Evolutionary conservation across 2,329 filamentous ascomycete genomes (phyloP).

Genomic region (Fusarium devonianum): DNA sequence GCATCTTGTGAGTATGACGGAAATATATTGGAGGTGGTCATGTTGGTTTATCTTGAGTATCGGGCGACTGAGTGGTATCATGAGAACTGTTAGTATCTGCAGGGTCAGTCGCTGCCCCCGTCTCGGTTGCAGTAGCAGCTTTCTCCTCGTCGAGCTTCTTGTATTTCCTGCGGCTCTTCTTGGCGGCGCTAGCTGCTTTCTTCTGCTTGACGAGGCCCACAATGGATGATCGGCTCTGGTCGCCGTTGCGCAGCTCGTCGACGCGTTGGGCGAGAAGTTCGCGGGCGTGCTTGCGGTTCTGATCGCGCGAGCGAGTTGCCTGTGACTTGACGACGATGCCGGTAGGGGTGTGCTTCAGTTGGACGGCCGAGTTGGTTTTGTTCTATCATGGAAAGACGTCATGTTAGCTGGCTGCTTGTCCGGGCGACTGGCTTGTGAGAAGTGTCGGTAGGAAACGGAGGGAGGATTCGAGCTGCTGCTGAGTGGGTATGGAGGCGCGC

Average conservation of each 20-base stretch:
- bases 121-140: conserved; percentile 22
- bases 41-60: conserved; percentile 1
- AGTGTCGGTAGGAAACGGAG: neutral
- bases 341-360: conserved; percentile 88
- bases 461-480: neutral
- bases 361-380: conserved; percentile 95
- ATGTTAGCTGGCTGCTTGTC: conserved; percentile 5
- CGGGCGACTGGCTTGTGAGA: neutral
- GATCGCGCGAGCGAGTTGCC: conserved; percentile 82
- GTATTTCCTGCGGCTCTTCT: conserved; percentile 87
- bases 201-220: conserved; percentile 69
- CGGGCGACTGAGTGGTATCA: neutral
- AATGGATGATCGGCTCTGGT: conserved; percentile 69
- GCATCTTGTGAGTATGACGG: neutral
- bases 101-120: neutral
- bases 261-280: conserved; percentile 76
- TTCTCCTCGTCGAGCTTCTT: conserved; percentile 63
- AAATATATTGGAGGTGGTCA: neutral
- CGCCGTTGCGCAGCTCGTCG: conserved; percentile 77
- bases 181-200: conserved; percentile 76
- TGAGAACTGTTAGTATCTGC: neutral
- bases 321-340: conserved; percentile 95
- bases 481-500: neutral
- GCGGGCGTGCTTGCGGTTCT: conserved; percentile 88
- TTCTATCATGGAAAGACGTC: conserved; percentile 62